These are phyloP conservation scores for Parmelia sp. DNA, from an alignment of 495 filamentous ascomycete genomes.

Conservation along the genomic window DNA sequence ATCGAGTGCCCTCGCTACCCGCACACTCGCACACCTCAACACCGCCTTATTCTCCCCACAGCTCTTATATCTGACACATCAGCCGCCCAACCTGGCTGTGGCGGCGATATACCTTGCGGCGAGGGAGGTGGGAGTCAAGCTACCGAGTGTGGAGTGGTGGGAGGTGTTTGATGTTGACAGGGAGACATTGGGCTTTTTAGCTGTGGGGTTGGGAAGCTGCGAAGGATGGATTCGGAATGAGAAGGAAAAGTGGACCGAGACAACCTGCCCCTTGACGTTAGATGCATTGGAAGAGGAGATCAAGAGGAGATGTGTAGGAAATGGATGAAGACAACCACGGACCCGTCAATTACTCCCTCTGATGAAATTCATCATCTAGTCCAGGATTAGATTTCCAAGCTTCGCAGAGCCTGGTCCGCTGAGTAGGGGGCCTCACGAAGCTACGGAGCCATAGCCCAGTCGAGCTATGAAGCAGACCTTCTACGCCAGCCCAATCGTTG, in stretches of 20 bases:
- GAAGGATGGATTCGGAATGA: conserved; percentile 61
- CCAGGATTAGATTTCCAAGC: background rate
- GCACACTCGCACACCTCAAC: conserved; percentile 72
- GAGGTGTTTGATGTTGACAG: conserved; percentile 97
- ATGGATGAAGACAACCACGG: background rate
- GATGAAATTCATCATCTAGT: background rate
- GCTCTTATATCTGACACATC: conserved; percentile 83
- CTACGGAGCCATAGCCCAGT: too few species aligned
- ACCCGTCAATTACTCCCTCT: background rate
- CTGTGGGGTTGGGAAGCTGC: conserved; percentile 77
- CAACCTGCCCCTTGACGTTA: conserved; percentile 36
- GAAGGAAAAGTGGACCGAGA: conserved; percentile 39
- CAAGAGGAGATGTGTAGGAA: conserved; percentile 41
- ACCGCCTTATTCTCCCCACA: conserved; percentile 79
- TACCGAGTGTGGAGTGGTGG: conserved; percentile 88
- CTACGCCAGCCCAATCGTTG: too few species aligned
- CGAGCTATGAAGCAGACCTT: too few species aligned
- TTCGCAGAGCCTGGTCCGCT: too few species aligned
- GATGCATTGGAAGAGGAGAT: conserved; percentile 57
- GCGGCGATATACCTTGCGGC: conserved; percentile 85
- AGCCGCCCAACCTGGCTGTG: conserved; percentile 77
- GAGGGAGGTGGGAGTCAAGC: conserved; percentile 66
- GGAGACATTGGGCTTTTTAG: conserved; percentile 90
- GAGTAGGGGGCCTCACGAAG: too few species aligned
- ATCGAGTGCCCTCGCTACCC: conserved; percentile 47